Conservation (phyloP, 306 rosid genomes). For the Cicer chorassanicum region DNA sequence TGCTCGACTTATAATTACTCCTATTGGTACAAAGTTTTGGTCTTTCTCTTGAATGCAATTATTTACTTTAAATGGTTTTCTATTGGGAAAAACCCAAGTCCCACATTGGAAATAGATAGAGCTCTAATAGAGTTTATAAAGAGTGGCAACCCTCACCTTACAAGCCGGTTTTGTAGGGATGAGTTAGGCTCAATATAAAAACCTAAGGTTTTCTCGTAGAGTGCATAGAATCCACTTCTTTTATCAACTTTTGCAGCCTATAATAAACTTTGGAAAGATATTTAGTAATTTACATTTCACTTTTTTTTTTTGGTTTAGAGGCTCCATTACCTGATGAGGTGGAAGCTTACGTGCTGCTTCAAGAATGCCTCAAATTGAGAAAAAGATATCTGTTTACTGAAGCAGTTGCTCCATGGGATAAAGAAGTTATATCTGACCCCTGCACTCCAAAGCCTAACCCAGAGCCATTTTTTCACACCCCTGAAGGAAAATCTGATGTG, state of each 20-base stretch:
- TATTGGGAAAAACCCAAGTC: too few relatives aligned
- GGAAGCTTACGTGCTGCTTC: constrained; percentile 72
- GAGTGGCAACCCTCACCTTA: too few relatives aligned
- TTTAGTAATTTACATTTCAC: constrained; percentile 3
- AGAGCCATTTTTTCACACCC: constrained; percentile 68
- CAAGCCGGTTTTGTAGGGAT: too few relatives aligned
- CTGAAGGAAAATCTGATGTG: constrained; percentile 90
- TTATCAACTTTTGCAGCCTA: constrained; percentile 15
- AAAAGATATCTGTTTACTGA: constrained; percentile 78
- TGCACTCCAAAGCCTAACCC: constrained; percentile 90
- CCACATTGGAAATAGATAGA: too few relatives aligned
- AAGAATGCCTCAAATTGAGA: constrained; percentile 92
- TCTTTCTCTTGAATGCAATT: constrained; percentile 28
- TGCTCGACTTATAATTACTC: constrained; percentile 72
- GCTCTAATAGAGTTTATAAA: too few relatives aligned
- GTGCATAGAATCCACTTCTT: constrained; percentile 13
- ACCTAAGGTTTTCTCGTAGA: constrained; percentile 7
- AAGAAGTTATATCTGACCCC: constrained; percentile 89
- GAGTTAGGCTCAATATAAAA: too few relatives aligned
- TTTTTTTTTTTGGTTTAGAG: constrained; percentile 54
- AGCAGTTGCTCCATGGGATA: constrained; percentile 90
- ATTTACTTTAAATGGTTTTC: constrained; percentile 18
- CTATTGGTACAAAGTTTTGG: constrained; percentile 55
- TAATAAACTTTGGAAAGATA: not conserved
- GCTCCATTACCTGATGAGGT: constrained; percentile 86